These are phyloP conservation scores for Wickerhamiella vanderwaltii DNA, from an alignment of 805 yeast genomes.

Conservation along the genomic window DNA sequence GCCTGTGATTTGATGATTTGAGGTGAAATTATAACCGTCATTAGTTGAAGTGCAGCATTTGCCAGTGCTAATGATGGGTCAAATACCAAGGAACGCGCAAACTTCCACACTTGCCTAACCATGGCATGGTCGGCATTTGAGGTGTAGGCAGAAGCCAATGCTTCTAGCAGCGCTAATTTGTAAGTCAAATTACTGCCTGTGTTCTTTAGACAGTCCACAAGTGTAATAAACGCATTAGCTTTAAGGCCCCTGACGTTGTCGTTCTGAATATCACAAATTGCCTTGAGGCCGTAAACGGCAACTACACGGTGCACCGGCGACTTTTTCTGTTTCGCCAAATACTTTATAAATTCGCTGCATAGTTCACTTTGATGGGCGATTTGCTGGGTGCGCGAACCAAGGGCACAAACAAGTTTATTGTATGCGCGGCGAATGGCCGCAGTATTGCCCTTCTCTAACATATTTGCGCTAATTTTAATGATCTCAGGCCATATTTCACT, in stretches of 20 bases:
- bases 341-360: conserved; percentile 3
- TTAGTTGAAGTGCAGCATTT: conserved; percentile 24
- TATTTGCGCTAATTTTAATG: background rate
- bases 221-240: conserved; percentile 17
- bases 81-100: conserved; percentile 20
- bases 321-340: conserved; percentile 9
- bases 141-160: conserved; percentile 10
- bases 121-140: conserved; percentile 25
- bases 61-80: conserved; percentile 26
- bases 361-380: conserved; percentile 8
- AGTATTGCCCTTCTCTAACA: conserved; percentile 6
- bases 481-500: conserved; percentile 1
- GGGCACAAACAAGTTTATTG: conserved; percentile 2
- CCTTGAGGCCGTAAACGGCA: conserved; percentile 4
- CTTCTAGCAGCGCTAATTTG: conserved; percentile 17
- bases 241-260: conserved; percentile 17
- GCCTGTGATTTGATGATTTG: conserved; percentile 18
- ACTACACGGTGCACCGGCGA: conserved; percentile 5
- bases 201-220: conserved; percentile 17
- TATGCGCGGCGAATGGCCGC: conserved; percentile 7
- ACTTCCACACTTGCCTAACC: conserved; percentile 26
- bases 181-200: conserved; percentile 12
- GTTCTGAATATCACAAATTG: conserved; percentile 7
- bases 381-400: conserved; percentile 2
- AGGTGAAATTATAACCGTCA: conserved; percentile 20